Percentiles rank a stretch among this genome's conserved stretches.
Conservation (phyloP, 495 filamentous ascomycete species). For the Ramalina peruviana region DNA sequence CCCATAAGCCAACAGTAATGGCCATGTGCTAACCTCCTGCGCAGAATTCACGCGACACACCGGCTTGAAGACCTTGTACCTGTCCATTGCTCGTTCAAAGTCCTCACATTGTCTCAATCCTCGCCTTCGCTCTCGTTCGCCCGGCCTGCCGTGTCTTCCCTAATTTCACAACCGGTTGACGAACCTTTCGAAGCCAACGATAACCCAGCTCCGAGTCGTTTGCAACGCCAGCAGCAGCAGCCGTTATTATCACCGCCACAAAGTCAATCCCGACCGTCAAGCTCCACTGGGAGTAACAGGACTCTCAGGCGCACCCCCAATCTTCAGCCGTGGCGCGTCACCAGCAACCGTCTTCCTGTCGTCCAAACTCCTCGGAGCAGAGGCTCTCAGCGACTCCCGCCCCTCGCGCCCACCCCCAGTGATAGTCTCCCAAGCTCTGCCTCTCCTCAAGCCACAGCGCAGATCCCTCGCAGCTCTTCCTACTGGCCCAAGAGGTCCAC, state of each 20-base stretch:
- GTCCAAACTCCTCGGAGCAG: neutral
- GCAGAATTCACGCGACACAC: neutral
- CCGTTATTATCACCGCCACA: slow-evolving; percentile 20
- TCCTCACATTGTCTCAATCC: slow-evolving; percentile 3
- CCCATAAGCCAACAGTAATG: too few species aligned
- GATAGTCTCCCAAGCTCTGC: slow-evolving; percentile 18
- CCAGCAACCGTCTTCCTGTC: slow-evolving; percentile 17
- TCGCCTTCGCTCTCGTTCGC: neutral
- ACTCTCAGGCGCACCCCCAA: slow-evolving; percentile 36
- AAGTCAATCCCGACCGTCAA: slow-evolving; percentile 31
- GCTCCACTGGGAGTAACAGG: slow-evolving; percentile 35
- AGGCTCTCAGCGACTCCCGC: slow-evolving; percentile 8
- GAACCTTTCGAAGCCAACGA: slow-evolving; percentile 49
- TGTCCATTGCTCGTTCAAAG: neutral
- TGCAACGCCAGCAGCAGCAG: slow-evolving; percentile 45
- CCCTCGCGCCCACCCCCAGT: slow-evolving; percentile 25
- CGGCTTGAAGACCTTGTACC: neutral
- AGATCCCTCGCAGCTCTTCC: slow-evolving; percentile 20
- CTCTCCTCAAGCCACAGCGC: slow-evolving; percentile 16
- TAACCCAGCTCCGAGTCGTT: slow-evolving; percentile 35
- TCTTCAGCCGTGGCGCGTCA: slow-evolving; percentile 26
- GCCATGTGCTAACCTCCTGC: neutral
- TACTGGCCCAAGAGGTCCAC: slow-evolving; percentile 42
- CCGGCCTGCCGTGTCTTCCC: slow-evolving; percentile 9
- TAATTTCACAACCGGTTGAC: slow-evolving; percentile 27